Conservation (phyloP, 345 rosid genomes). For the Erucastrum elatum region DNA sequence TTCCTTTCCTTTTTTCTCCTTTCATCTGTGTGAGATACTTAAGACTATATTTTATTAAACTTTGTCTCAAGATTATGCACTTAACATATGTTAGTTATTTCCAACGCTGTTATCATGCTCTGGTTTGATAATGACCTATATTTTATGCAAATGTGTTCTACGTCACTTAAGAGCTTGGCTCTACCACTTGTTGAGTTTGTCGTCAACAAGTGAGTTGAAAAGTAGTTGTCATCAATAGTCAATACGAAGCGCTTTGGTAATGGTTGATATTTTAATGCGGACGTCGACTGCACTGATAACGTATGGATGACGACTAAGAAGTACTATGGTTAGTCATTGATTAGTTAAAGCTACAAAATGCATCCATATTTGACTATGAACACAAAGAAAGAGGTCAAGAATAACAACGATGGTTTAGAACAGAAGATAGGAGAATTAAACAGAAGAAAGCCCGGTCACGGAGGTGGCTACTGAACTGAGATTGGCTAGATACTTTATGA, state of each 20-base stretch:
- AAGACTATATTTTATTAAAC: not conserved
- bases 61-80: not conserved
- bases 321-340: not conserved
- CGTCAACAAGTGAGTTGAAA: not conserved
- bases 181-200: not conserved
- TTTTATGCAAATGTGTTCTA: not conserved
- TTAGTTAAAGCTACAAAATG: not conserved
- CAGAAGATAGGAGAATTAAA: no score
- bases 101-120: not conserved
- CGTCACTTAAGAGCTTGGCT: not conserved
- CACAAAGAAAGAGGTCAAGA: not conserved
- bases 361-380: not conserved
- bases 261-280: not conserved
- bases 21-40: not conserved
- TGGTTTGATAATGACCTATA: not conserved
- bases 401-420: not conserved
- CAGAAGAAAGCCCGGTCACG: not conserved
- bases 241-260: not conserved
- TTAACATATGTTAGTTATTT: no score
- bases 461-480: not conserved
- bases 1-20: no score
- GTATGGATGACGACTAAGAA: not conserved
- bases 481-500: conserved; percentile 10
- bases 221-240: not conserved
- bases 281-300: not conserved